These are phyloP conservation scores for Endocarpon pusillum DNA, from an alignment of 495 filamentous ascomycete species.

Conservation along the genomic window DNA sequence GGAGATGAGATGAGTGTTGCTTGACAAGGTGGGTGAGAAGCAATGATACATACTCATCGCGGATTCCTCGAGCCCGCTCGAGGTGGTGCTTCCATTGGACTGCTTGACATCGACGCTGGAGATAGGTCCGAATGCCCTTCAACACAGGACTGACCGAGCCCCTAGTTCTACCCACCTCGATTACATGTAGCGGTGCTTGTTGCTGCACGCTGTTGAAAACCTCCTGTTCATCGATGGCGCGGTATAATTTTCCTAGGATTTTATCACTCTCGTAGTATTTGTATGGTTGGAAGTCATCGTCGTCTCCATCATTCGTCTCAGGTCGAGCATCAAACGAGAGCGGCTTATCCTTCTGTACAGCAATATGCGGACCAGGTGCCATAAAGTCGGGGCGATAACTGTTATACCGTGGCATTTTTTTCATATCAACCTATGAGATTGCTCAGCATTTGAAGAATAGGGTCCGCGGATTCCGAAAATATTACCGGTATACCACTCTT, in stretches of 20 bases:
- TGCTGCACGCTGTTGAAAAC: constrained; percentile 43
- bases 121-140: constrained; percentile 25
- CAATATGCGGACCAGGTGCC: constrained; percentile 43
- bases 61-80: constrained; percentile 29
- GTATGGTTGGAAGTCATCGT: constrained; percentile 26
- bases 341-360: constrained; percentile 21
- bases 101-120: constrained; percentile 18
- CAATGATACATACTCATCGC: constrained; percentile 28
- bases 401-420: constrained; percentile 22
- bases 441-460: not conserved
- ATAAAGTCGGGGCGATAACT: constrained; percentile 42
- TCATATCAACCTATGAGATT: constrained; percentile 22
- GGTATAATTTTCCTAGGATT: constrained; percentile 54
- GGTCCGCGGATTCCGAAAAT: not conserved
- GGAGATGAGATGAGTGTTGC: too few relatives aligned
- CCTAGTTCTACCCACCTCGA: constrained; percentile 9
- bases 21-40: too few relatives aligned
- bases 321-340: not conserved
- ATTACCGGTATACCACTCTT: constrained; percentile 59
- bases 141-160: constrained; percentile 20
- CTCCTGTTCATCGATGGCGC: constrained; percentile 52
- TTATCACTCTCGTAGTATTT: constrained; percentile 52
- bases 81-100: constrained; percentile 28
- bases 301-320: constrained; percentile 17
- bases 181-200: constrained; percentile 1